Base-by-base conservation (phyloP, 192 early-diverging fungal species). In the Mortierella hygrophila region DNA sequence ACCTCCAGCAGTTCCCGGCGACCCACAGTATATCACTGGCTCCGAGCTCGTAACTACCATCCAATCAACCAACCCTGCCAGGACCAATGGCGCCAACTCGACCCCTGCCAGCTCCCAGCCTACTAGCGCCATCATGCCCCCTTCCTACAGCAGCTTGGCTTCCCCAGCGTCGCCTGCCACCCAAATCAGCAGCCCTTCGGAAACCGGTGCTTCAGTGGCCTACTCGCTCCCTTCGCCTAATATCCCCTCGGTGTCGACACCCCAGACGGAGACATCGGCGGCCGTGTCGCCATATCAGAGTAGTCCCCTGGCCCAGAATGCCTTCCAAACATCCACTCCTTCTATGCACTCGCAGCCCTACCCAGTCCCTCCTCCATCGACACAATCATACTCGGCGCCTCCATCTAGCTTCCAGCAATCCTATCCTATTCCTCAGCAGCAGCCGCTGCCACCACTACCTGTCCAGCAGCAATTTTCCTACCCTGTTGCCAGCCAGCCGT, bases 201-300 rank as follows among this genome's bases (percentile, higher is more conserved):
- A 32, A 4, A 75, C 74, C 26, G 54, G 54, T n/a, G 52, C 74
- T 37, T 75, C 74, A 1, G 40, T 65, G 57, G 37, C 38, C 41
- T 44, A 81, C n/a, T 23, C 52, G 9, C 47, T 69, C 29, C 70
- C 78, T 72, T 80, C 79, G 72, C 79, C 79, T 4, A 49, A 57
- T 8, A 60, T 46, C 9, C 41, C 49, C 2, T 41, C 47, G 1
- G 40, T 44, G 26, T n/a, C 49, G 29, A 38, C 65, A 47, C 74
- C 72, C 26, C 71, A 21, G 26, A 72, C 70, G 18, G n/a, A 40
- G 15, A 32, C 46, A 29, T 70, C 57, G 35, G 65, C 32, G 52
- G 32, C 57, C 37, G 73, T 1, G 21, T 32, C 7, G 74, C 73
- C 60, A 23, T 70, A 81, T 37, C 72, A 75, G n/a, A 68, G 44